Base-by-base conservation (phyloP, 345 rosid genomes). In the Cochlearia excelsa region DNA sequence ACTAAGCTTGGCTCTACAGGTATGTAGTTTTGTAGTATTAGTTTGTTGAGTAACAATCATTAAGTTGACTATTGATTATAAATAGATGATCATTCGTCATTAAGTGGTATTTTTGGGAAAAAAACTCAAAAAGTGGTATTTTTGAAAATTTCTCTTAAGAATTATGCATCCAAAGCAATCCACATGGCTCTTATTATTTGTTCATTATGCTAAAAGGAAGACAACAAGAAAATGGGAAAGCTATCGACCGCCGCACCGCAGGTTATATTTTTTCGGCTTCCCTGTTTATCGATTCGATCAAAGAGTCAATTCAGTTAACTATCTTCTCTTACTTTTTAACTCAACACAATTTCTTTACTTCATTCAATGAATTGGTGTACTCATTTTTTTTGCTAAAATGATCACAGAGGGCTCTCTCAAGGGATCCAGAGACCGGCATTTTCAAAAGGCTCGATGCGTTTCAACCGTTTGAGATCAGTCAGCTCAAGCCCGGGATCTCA, bases 401-500 rank as follows among this genome's bases (percentile, higher is more conserved):
- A 43, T 61, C 59, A 46, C 66, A 92, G 98, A 61, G 80, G 68
- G 82, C 95, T 39, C 84, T 88, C 31, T 79, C 89, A 61, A 88
- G 88, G 81, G 98, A 92, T 74, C 90, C 91, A 33, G 95, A 88
- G 66, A 77, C 84, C n/a, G 86, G 91, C 30, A 84, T 88, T 79
- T 93, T 93, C 70, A 93, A 85, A 67, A 85, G 79, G 67, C 75
- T 93, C 9, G 99, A 93, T 79, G 88, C 87, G 46, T 93, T 93
- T 72, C 97, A 86, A 77, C 98, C 88, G n/a, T 87, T 91, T 60
- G 97, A 92, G 84, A 81, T 92, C 73, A 78, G 79, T 59, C 91
- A 86, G 81, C 73, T 92, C 67, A 86, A 83, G 78, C 72, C n/a
- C 95, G 54, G 98, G 95, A 64, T 73, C 69, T 51, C 98, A 92